Percentiles rank a stretch among this genome's conserved stretches.
Conservation (phyloP, 352 stramenopile genomes). For the Phytophthora hibernalis region DNA sequence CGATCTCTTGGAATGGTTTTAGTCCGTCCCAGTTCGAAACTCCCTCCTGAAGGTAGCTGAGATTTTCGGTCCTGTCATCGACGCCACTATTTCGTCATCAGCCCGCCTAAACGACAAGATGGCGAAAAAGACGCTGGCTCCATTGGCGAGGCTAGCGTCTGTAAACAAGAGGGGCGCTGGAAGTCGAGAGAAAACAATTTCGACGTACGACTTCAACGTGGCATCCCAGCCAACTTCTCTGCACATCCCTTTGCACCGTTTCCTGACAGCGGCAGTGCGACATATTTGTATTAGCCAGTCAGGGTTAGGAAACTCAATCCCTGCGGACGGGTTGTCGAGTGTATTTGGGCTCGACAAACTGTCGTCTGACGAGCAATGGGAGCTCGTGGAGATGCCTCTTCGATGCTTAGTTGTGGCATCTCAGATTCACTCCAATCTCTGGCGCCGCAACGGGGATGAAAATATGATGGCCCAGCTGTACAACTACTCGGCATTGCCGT, state of each 20-base stretch:
- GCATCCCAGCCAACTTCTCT: conserved; percentile 67
- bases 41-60: conserved; percentile 42
- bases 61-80: conserved; percentile 60
- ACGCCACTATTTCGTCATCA: conserved; percentile 56
- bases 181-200: conserved; percentile 31
- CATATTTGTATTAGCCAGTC: conserved; percentile 69
- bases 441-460: conserved; percentile 88
- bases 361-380: conserved; percentile 47
- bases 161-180: conserved; percentile 17
- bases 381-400: conserved; percentile 83
- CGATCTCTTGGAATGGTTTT: conserved; percentile 80
- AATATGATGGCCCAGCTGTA: conserved; percentile 91
- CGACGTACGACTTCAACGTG: conserved; percentile 76
- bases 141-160: conserved; percentile 43
- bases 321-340: conserved; percentile 52
- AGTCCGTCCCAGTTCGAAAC: conserved; percentile 44
- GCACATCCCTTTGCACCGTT: conserved; percentile 86
- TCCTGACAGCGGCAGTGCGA: conserved; percentile 73
- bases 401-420: conserved; percentile 87
- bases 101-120: conserved; percentile 53
- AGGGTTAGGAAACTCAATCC: conserved; percentile 57
- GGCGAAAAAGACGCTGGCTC: conserved; percentile 54
- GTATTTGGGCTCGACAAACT: conserved; percentile 71
- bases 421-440: conserved; percentile 89
- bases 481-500: conserved; percentile 90